phyloP scores from a whole-genome alignment of 768 basidiomycete genomes.

The Clavulina sp. region DNA sequence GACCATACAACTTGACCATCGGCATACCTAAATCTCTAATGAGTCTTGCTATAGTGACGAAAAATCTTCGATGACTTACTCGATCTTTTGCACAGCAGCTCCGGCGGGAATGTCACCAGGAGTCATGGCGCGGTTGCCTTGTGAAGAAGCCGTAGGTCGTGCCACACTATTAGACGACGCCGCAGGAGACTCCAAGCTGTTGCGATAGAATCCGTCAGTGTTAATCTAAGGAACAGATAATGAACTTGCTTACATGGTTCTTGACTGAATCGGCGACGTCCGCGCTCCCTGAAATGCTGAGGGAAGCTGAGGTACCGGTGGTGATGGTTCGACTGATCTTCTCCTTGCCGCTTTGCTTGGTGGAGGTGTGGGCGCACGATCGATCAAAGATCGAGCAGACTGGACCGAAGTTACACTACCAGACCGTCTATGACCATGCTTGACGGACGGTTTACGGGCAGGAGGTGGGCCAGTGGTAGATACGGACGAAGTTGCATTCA shows the following conservation, averaged over 20 bases:
- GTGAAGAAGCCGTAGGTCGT: too few species aligned
- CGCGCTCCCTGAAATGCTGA: background rate
- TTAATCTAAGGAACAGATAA: too few species aligned
- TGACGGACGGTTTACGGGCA: constrained; percentile 22
- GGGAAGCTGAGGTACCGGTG: constrained; percentile 8
- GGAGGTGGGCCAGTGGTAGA: constrained; percentile 32
- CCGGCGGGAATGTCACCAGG: background rate
- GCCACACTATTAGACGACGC: too few species aligned
- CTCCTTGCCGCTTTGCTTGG: constrained; percentile 34
- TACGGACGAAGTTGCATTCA: constrained; percentile 16
- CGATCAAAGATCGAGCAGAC: constrained; percentile 59
- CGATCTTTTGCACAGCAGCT: too few species aligned
- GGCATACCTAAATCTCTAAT: constrained; percentile 64
- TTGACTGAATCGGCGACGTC: too few species aligned
- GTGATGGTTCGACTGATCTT: constrained; percentile 9
- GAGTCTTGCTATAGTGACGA: too few species aligned
- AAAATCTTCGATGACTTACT: constrained; percentile 60
- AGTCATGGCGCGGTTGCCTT: background rate
- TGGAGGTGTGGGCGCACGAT: constrained; percentile 73
- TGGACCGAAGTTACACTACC: constrained; percentile 36
- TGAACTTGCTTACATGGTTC: too few species aligned
- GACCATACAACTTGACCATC: constrained; percentile 80
- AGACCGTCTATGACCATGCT: constrained; percentile 37
- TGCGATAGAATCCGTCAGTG: too few species aligned
- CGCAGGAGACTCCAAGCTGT: too few species aligned